phyloP scores from a whole-genome alignment of 73 alveolate genomes.

The Paramecium tetraurelia region DNA sequence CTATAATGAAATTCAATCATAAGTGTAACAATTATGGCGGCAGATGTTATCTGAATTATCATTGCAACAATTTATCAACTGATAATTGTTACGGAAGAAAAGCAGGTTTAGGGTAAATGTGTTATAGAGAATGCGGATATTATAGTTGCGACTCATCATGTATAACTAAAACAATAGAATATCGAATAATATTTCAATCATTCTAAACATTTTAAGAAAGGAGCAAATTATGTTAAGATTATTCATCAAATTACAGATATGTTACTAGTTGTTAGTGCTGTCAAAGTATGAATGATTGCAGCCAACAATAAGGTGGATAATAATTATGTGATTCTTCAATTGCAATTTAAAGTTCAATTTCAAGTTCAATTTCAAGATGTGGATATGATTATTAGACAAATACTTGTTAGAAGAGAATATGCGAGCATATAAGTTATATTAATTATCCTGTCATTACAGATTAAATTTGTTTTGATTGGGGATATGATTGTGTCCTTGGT shows the following conservation, averaged over 20 bases:
- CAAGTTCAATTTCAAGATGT: not conserved
- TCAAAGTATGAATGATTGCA: not conserved
- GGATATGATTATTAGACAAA: not conserved
- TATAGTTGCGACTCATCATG: not conserved
- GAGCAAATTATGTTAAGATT: not conserved
- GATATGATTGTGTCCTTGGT: not conserved
- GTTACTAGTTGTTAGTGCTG: not conserved
- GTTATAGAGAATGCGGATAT: not conserved
- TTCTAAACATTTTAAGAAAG: not conserved
- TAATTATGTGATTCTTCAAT: not conserved
- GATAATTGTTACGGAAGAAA: not conserved
- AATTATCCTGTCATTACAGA: not conserved
- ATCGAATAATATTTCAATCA: too few species aligned
- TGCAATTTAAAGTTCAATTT: not conserved
- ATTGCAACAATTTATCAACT: not conserved
- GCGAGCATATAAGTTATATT: not conserved
- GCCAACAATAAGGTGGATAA: not conserved
- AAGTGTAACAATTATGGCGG: not conserved
- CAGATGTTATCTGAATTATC: not conserved
- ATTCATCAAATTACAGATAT: not conserved
- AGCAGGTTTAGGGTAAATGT: not conserved
- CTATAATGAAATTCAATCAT: not conserved
- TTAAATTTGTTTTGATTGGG: not conserved
- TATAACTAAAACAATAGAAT: not conserved
- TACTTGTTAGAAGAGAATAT: not conserved